Percentiles rank a stretch among this genome's conserved stretches.
Evolutionary conservation across 2,329 filamentous ascomycete genomes (phyloP).

Genomic region (Domatiomyces globalis): DNA sequence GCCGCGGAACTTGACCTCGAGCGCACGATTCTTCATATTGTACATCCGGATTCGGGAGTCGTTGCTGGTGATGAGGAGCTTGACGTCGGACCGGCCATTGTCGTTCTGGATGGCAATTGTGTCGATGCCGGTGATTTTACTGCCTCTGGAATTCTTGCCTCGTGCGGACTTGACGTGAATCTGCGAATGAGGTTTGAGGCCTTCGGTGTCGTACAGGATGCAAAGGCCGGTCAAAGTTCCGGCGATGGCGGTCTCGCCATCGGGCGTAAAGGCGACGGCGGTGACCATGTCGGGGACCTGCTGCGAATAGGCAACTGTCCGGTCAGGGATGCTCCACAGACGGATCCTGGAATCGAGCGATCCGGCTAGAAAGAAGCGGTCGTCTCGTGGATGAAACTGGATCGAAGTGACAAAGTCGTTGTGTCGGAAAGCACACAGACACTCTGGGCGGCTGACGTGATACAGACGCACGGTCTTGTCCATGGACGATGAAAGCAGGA

Average conservation of each 20-base stretch:
- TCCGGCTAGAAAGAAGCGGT: constrained; percentile 90
- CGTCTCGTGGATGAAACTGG: constrained; percentile 83
- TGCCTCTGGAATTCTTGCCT: constrained; percentile 87
- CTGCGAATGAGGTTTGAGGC: constrained; percentile 67
- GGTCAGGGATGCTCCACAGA: constrained; percentile 95
- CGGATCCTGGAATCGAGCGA: constrained; percentile 78
- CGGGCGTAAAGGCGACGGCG: constrained; percentile 82
- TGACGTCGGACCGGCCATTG: constrained; percentile 51
- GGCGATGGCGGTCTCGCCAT: constrained; percentile 78
- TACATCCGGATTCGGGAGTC: constrained; percentile 87
- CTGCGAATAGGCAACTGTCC: constrained; percentile 70
- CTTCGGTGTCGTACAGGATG: constrained; percentile 85
- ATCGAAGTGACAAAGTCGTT: constrained; percentile 92
- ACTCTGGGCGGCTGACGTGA: constrained; percentile 76
- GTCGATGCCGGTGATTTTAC: constrained; percentile 92
- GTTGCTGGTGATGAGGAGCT: constrained; percentile 83
- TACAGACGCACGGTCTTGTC: constrained; percentile 92
- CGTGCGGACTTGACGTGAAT: constrained; percentile 86
- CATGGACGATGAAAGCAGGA: constrained; percentile 89
- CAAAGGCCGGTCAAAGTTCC: constrained; percentile 76
- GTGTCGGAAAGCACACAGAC: constrained; percentile 85
- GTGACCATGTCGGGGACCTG: constrained; percentile 79
- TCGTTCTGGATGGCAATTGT: constrained; percentile 49
- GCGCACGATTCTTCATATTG: constrained; percentile 65
- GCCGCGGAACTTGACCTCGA: constrained; percentile 83